A percentile compares a stretch with the other conserved stretches of the same genome.
Evolutionary conservation across 345 rosid species (phyloP).

Genomic region (Isatis tinctoria): DNA sequence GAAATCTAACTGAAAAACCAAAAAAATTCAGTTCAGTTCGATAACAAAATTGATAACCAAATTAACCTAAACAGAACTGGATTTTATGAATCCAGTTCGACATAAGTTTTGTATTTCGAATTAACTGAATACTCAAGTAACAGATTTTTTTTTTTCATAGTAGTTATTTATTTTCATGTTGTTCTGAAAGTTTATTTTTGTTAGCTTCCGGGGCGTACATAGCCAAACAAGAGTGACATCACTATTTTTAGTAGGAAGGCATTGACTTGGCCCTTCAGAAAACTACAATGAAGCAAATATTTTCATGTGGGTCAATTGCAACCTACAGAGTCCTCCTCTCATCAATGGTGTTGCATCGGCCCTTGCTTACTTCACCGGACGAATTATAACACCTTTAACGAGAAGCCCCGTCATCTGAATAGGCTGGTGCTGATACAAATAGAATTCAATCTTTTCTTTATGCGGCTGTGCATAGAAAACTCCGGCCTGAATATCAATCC

Average conservation of each 20-base stretch:
- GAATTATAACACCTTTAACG: conserved; percentile 45
- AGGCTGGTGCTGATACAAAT: conserved; percentile 35
- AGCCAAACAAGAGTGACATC: not conserved
- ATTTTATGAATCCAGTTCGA: too few relatives aligned
- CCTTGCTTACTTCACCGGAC: conserved; percentile 25
- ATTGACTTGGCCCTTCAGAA: not conserved
- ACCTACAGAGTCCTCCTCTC: not conserved
- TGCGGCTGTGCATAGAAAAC: conserved; percentile 22
- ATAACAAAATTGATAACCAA: too few relatives aligned
- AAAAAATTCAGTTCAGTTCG: too few relatives aligned
- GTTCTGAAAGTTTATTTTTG: too few relatives aligned
- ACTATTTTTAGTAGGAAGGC: not conserved
- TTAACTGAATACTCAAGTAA: too few relatives aligned
- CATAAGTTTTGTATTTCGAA: too few relatives aligned
- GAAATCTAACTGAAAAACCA: too few relatives aligned
- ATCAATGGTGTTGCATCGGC: not conserved
- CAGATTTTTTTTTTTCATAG: too few relatives aligned
- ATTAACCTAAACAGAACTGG: too few relatives aligned
- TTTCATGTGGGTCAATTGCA: not conserved
- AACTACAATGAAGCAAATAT: not conserved
- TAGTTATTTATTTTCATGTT: too few relatives aligned
- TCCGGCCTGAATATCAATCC: conserved; percentile 53
- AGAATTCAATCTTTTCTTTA: conserved; percentile 28
- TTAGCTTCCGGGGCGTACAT: too few relatives aligned
- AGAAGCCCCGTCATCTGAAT: conserved; percentile 40